Evolutionary conservation across 441 rosid species (phyloP).

Genomic region (Macaranga tanarius): DNA sequence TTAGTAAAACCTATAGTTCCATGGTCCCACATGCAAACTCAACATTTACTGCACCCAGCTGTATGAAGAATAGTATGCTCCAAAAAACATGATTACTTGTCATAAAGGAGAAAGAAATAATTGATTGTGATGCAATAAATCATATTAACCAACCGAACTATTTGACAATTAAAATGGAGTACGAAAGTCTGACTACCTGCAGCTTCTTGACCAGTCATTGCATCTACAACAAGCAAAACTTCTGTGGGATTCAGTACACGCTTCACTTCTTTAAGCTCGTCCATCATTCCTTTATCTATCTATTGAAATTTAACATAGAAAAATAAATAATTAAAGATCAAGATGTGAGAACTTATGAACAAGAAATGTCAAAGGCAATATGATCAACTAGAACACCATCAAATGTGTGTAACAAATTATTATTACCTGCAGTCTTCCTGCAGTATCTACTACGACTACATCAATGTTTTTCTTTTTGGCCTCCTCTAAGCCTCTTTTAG

Average conservation of each 20-base stretch:
- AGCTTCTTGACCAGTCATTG: conserved; percentile 99
- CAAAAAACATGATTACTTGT: not conserved
- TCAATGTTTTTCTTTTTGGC: conserved; percentile 82
- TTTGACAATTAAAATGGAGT: conserved; percentile 3
- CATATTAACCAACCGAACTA: not conserved
- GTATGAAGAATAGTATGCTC: not conserved
- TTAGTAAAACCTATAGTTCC: not conserved
- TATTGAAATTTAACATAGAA: conserved; percentile 34
- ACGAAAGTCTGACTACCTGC: conserved; percentile 56
- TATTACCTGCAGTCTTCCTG: conserved; percentile 96
- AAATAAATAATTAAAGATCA: conserved; percentile 14
- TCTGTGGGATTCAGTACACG: conserved; percentile 84
- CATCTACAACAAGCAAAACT: conserved; percentile 95
- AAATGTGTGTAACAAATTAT: conserved; percentile 5
- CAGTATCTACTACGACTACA: conserved; percentile 92
- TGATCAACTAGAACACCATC: conserved; percentile 11
- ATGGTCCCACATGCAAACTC: not conserved
- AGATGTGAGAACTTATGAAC: conserved; percentile 2
- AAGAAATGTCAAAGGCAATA: conserved; percentile 7
- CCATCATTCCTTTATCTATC: conserved; percentile 99
- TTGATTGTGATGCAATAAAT: not conserved
- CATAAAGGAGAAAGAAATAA: not conserved
- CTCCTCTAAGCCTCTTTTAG: conserved; percentile 82
- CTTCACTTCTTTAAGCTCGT: conserved; percentile 93
- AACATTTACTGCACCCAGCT: not conserved